These are phyloP conservation scores for Fimicolochytrium jonesii DNA, from an alignment of 192 early-diverging fungal species.

Conservation along the genomic window DNA sequence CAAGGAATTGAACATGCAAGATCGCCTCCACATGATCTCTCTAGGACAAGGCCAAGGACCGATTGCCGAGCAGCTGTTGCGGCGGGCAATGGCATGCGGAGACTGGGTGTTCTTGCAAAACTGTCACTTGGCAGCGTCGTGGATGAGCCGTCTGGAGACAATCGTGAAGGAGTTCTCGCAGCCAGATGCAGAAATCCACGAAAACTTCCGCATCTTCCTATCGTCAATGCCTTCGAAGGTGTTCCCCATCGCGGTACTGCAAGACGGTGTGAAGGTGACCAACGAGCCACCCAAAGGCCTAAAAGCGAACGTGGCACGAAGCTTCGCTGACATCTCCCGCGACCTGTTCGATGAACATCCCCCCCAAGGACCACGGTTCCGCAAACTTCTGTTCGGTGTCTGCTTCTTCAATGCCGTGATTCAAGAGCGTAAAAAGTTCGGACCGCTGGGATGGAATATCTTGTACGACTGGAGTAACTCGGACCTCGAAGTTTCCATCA, in stretches of 20 bases:
- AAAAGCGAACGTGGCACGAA: conserved; percentile 54
- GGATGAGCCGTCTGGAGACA: conserved; percentile 51
- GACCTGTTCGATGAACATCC: conserved; percentile 57
- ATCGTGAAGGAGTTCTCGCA: conserved; percentile 53
- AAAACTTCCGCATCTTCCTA: conserved; percentile 52
- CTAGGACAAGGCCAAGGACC: conserved; percentile 60
- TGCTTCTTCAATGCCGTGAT: conserved; percentile 64
- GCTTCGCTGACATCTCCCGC: conserved; percentile 52
- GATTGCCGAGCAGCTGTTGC: conserved; percentile 56
- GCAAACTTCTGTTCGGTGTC: conserved; percentile 59
- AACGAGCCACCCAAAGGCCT: conserved; percentile 63
- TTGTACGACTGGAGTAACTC: conserved; percentile 56
- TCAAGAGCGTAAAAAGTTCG: conserved; percentile 62
- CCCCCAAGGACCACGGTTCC: conserved; percentile 51
- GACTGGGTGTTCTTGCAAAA: conserved; percentile 66
- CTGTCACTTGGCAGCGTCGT: conserved; percentile 60
- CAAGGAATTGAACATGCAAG: conserved; percentile 54
- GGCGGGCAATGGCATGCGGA: conserved; percentile 38
- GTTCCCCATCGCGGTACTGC: conserved; percentile 54
- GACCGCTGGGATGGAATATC: conserved; percentile 62
- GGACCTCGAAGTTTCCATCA: conserved; percentile 52
- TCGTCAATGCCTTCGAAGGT: conserved; percentile 64
- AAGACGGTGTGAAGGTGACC: conserved; percentile 61
- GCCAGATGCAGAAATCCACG: conserved; percentile 47
- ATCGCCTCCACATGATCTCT: conserved; percentile 60